phyloP scores from a whole-genome alignment of 306 rosid species.

The Vigna reflexopilosa region DNA sequence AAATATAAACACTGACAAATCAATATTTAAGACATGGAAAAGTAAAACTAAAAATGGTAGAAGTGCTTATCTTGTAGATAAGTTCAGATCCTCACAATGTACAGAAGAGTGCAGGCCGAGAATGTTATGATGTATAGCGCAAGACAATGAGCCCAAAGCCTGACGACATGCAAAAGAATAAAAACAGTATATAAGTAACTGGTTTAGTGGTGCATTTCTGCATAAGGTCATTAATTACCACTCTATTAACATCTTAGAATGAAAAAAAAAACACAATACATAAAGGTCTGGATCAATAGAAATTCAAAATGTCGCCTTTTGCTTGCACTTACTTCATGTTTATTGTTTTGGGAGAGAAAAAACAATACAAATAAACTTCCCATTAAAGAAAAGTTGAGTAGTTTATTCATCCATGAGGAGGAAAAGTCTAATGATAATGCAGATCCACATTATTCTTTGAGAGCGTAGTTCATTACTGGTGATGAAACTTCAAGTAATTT shows the following conservation, averaged over 20 bases:
- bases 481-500: constrained; percentile 27
- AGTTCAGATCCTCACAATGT: constrained; percentile 74
- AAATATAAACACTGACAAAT: constrained; percentile 36
- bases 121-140: constrained; percentile 78
- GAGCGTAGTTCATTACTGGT: constrained; percentile 33
- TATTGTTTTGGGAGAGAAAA: not conserved
- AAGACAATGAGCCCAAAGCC: constrained; percentile 98
- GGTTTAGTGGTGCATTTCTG: constrained; percentile 20
- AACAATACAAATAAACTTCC: not conserved
- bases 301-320: constrained; percentile 27
- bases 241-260: constrained; percentile 21
- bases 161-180: constrained; percentile 52
- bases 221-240: constrained; percentile 37
- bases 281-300: not conserved
- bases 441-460: constrained; percentile 19
- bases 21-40: constrained; percentile 37
- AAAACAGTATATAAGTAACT: constrained; percentile 41
- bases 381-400: constrained; percentile 15
- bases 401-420: constrained; percentile 23
- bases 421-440: constrained; percentile 9
- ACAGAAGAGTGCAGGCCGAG: constrained; percentile 85
- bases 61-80: constrained; percentile 22
- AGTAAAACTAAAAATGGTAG: constrained; percentile 29
- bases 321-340: constrained; percentile 9
- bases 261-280: not conserved